Evolutionary conservation across 345 rosid genomes (phyloP), one percentile per base, ranked within the genome.

Genomic region (Arabidopsis suecica): DNA sequence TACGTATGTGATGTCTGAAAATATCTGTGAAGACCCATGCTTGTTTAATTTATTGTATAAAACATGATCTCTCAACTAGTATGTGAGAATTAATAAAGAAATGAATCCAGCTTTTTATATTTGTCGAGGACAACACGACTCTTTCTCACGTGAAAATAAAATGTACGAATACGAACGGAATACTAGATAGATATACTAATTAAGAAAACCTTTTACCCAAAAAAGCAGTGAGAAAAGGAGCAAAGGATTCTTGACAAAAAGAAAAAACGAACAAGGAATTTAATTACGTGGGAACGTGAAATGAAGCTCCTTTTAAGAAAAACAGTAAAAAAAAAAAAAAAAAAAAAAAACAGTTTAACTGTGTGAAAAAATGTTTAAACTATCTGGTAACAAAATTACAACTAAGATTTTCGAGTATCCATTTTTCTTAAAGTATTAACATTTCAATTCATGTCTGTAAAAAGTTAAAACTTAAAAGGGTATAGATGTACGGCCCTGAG

Each of bases 21-120:
- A 61, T 75, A 76, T 68, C 69, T 20, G 63, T 32, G 33, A 68
- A 22, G 30, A 50, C 67, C 69, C 62, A 75, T 75, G 74, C 62
- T 51, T 18, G 36, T 32, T 66, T 58, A 30, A 60, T 58, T 58
- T 58, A 60, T 32, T 75, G 37, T 9, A 28, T 28, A 53, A 30
- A 53, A 23, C 75, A 69, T 49, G 75, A 76, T 69, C 75, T 20
- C 65, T 70, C 70, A 58, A 69, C 69, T 61, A 68, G 14, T 12
- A 57, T 1, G 50, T 25, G 28, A 11, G n/a, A 23, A 25, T 20
- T 12, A 59, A 49, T 75, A 40, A 50, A 68, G 0, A 38, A 37
- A 57, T n/a, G 16, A 38, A 49, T 28, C 44, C 14, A 47, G 33
- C 53, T 66, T 64, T 74, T 74, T 25, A 47, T 49, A 47, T 25